A percentile compares a stretch with the other conserved stretches of the same genome.
These are phyloP conservation scores for Nakazawaea pomicola DNA, from an alignment of 805 yeast genomes.

Conservation along the genomic window DNA sequence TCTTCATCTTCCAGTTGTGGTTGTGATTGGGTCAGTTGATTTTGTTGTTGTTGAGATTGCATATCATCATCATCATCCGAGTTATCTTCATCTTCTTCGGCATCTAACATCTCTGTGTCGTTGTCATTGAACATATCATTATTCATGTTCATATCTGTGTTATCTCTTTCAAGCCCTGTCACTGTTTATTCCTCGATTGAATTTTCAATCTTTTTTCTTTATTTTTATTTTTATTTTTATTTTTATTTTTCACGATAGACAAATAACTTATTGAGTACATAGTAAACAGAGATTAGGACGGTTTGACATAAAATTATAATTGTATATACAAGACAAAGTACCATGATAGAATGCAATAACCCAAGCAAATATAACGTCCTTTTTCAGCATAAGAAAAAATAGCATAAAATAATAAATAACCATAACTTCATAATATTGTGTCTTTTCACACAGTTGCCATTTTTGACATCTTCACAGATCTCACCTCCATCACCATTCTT, in stretches of 20 bases:
- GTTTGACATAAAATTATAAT: too few relatives aligned
- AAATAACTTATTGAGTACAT: too few relatives aligned
- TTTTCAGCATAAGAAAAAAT: background rate
- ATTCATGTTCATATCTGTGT: background rate
- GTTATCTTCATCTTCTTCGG: constrained; percentile 17
- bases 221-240: background rate
- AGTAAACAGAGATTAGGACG: too few relatives aligned
- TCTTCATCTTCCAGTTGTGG: constrained; percentile 12
- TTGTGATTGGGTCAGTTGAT: background rate
- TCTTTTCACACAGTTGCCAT: background rate
- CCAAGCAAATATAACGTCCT: too few relatives aligned
- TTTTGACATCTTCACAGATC: constrained; percentile 9
- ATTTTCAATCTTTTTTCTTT: background rate
- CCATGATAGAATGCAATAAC: too few relatives aligned
- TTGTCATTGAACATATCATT: constrained; percentile 9
- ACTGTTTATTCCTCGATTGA: background rate
- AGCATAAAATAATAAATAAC: background rate
- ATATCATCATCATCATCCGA: constrained; percentile 19
- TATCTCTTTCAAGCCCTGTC: background rate
- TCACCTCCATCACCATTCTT: constrained; percentile 10
- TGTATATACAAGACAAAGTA: too few relatives aligned
- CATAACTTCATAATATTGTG: background rate
- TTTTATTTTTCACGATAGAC: too few relatives aligned
- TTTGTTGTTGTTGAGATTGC: constrained; percentile 13
- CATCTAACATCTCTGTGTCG: constrained; percentile 13